phyloP scores from a whole-genome alignment of 805 yeast species.

The Candida silvicultrix region DNA sequence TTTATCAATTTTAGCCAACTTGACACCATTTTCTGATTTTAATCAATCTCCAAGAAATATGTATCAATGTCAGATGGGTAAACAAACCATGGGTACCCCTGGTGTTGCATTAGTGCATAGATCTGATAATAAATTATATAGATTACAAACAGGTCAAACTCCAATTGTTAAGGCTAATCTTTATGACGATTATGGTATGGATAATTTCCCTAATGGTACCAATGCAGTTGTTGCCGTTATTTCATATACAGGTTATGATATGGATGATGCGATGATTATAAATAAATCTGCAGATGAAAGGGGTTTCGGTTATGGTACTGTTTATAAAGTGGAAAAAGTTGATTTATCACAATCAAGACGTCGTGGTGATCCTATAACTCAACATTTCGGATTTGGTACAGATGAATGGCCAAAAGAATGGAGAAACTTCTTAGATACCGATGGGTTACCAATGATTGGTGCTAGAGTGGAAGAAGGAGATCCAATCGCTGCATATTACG shows the following conservation, averaged over 20 bases:
- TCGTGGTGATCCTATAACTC: conserved; percentile 91
- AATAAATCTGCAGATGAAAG: conserved; percentile 97
- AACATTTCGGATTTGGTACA: conserved; percentile 88
- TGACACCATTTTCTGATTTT: conserved; percentile 97
- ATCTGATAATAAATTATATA: conserved; percentile 90
- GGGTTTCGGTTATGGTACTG: conserved; percentile 97
- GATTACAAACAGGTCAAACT: conserved; percentile 92
- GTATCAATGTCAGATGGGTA: conserved; percentile 99
- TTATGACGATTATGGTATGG: conserved; percentile 96
- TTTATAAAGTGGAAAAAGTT: conserved; percentile 89
- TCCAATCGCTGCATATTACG: conserved; percentile 89
- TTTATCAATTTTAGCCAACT: conserved; percentile 87
- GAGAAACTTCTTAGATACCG: conserved; percentile 82
- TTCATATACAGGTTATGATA: conserved; percentile 98
- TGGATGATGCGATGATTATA: conserved; percentile 99
- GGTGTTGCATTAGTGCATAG: conserved; percentile 92
- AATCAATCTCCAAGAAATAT: conserved; percentile 99
- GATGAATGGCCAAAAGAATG: conserved; percentile 92
- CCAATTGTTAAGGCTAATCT: conserved; percentile 93
- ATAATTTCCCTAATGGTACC: conserved; percentile 96
- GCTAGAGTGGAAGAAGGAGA: conserved; percentile 89
- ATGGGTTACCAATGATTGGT: conserved; percentile 91
- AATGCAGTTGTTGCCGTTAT: conserved; percentile 99
- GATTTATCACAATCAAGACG: conserved; percentile 74
- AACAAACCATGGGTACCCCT: conserved; percentile 99